A percentile compares a stretch with the other conserved stretches of the same genome.
These are phyloP conservation scores for Neofusicoccum parvum DNA, from an alignment of 2,329 filamentous ascomycete species.

Conservation along the genomic window DNA sequence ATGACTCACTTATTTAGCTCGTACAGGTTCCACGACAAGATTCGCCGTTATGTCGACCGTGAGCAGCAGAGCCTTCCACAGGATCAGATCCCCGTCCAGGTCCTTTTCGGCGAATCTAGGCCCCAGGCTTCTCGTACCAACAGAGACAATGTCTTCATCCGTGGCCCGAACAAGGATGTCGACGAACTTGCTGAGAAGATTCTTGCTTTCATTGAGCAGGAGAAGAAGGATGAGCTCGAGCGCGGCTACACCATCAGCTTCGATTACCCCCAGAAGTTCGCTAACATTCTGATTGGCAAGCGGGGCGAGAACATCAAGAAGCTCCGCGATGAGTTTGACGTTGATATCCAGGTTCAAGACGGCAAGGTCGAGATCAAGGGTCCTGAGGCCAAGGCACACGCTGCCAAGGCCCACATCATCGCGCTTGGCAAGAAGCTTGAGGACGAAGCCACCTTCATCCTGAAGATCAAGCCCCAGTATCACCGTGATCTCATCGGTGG, in stretches of 20 bases:
- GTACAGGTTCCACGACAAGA: conserved; percentile 60
- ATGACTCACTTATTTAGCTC: conserved; percentile 26
- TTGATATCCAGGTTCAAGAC: conserved; percentile 85
- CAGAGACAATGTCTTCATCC: conserved; percentile 64
- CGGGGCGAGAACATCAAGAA: conserved; percentile 70
- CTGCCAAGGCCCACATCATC: conserved; percentile 79
- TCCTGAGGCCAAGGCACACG: conserved; percentile 90
- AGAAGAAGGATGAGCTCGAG: conserved; percentile 91
- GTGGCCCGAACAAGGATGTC: conserved; percentile 74
- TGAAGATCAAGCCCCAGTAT: conserved; percentile 92
- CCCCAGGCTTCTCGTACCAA: conserved; percentile 53
- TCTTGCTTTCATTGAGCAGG: conserved; percentile 77
- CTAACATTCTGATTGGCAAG: conserved; percentile 77
- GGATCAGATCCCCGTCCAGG: conserved; percentile 59
- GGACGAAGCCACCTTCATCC: conserved; percentile 82
- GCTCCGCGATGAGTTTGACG: conserved; percentile 69
- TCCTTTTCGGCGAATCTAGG: conserved; percentile 51
- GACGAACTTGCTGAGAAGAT: conserved; percentile 74
- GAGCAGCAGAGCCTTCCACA: conserved; percentile 54
- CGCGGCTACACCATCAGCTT: conserved; percentile 84
- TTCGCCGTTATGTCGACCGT: conserved; percentile 60
- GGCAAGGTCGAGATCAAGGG: conserved; percentile 96
- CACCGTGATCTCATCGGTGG: conserved; percentile 92
- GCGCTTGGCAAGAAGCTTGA: conserved; percentile 79
- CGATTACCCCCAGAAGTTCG: conserved; percentile 92